Base-by-base conservation (phyloP, 352 stramenopile species). In the Phytophthora rubi region DNA sequence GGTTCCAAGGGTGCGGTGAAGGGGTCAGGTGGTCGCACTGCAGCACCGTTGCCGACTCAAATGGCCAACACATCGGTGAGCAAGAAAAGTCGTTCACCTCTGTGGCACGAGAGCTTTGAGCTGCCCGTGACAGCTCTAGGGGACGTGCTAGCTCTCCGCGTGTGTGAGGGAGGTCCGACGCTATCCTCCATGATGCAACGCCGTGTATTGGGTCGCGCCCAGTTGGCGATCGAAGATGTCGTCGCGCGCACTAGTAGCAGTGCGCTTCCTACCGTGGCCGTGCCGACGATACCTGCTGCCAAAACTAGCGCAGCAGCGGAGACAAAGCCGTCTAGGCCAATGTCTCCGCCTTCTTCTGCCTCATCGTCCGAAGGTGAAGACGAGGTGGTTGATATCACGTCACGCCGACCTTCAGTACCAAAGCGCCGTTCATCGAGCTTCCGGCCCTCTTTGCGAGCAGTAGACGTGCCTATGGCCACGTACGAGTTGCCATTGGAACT, bases 401-500 rank as follows among this genome's bases (percentile, higher is more conserved):
- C 49, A 16, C 42, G 32, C 13, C 59, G 26, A 10, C 21, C 53
- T 39, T 64, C 57, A 12, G 23, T 48, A 4, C 55, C 60, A 12
- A 73, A 39, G n/a, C 48, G 53, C 8, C 59, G 8, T 30, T 45
- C 59, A 59, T 57, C 42, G n/a, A 63, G 33, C 28, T 53, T 44
- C 26, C 60, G 35, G 3, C 26, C 45, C 1, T 61, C 44, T 23
- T 61, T 55, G 21, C 45, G 49, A 26, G 23, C 26, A 8, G 16
- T 63, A 1, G 32, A 70, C 35, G 59, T 83, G 26, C 65, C 75
- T 28, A 85, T 94, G 83, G 87, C 80, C 12, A 84, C 70, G 59
- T 91, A 90, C 56, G 81, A 93, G 45, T 39, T 89, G 47, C 69
- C 76, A n/a, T 77, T 94, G 37, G 83, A 94, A 39, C 71, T 92